Conservation (phyloP, 2,329 filamentous ascomycete genomes). For the Elsinoe arachidis region DNA sequence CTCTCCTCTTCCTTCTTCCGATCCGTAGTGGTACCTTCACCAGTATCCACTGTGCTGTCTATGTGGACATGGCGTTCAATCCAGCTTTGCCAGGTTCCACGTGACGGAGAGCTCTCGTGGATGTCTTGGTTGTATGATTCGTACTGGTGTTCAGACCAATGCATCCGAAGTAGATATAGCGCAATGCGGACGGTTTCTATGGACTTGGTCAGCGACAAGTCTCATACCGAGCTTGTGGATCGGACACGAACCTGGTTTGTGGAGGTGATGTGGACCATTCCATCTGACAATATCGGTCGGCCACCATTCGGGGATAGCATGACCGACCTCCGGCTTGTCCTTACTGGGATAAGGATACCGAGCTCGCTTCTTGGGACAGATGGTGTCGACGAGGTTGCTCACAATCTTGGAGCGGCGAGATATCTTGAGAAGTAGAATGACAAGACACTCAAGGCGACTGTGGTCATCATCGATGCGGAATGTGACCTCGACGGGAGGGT, state of each 20-base stretch:
- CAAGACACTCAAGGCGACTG: neutral
- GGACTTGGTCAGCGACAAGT: constrained; percentile 13
- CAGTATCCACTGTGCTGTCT: no score
- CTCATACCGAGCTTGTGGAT: neutral
- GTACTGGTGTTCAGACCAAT: constrained; percentile 13
- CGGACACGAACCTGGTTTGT: constrained; percentile 50
- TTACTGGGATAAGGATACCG: constrained; percentile 54
- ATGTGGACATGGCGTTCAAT: neutral
- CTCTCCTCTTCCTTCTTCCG: neutral
- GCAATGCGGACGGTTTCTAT: constrained; percentile 13
- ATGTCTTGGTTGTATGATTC: neutral
- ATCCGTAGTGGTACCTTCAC: neutral
- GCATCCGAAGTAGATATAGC: constrained; percentile 13
- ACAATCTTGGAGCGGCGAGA: constrained; percentile 51
- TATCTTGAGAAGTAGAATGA: neutral
- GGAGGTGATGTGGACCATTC: constrained; percentile 61
- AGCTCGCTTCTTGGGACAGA: constrained; percentile 70
- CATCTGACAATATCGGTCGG: neutral
- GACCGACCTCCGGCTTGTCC: neutral
- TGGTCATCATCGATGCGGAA: neutral
- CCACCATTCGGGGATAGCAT: neutral
- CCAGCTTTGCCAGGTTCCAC: neutral
- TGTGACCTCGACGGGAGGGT: neutral
- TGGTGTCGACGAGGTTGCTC: constrained; percentile 66
- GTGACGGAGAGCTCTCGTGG: neutral